A percentile compares a stretch with the other conserved stretches of the same genome.
Conservation (phyloP, 2,329 filamentous ascomycete species). For the Fusarium vanettenii region DNA sequence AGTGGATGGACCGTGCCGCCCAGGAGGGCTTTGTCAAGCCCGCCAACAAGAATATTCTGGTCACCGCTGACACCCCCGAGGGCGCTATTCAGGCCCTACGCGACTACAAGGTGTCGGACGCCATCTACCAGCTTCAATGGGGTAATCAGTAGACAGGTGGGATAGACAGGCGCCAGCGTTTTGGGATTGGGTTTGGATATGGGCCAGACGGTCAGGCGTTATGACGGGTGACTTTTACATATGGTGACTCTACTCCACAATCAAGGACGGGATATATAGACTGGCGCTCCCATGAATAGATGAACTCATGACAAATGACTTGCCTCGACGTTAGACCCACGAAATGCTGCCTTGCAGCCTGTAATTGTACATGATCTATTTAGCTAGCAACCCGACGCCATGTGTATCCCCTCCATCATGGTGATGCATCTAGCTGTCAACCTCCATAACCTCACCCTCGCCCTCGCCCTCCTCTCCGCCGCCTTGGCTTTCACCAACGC, state of each 20-base stretch:
- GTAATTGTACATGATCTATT: slow-evolving; percentile 53
- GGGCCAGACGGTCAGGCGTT: slow-evolving; percentile 30
- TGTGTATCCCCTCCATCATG: slow-evolving; percentile 28
- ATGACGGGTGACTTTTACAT: slow-evolving; percentile 16
- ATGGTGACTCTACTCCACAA: slow-evolving; percentile 18
- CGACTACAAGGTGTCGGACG: slow-evolving; percentile 80
- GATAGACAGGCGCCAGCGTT: slow-evolving; percentile 15
- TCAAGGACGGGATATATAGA: slow-evolving; percentile 35
- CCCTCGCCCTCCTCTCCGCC: slow-evolving; percentile 54
- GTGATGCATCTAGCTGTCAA: slow-evolving; percentile 47
- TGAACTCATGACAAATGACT: slow-evolving; percentile 29
- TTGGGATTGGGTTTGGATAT: slow-evolving; percentile 12
- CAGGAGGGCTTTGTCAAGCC: slow-evolving; percentile 80
- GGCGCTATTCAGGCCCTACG: slow-evolving; percentile 77
- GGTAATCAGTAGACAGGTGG: slow-evolving; percentile 65
- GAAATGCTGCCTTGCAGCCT: slow-evolving; percentile 45
- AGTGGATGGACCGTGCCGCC: slow-evolving; percentile 83
- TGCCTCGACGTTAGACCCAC: slow-evolving; percentile 36
- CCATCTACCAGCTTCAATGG: slow-evolving; percentile 87
- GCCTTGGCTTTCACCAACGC: slow-evolving; percentile 66
- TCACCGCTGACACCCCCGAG: slow-evolving; percentile 77
- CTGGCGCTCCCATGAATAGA: slow-evolving; percentile 36
- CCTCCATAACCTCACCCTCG: slow-evolving; percentile 51
- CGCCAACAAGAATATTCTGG: slow-evolving; percentile 80
- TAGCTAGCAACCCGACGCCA: slow-evolving; percentile 38